Base-by-base conservation (phyloP, 1,139 yeast species). In the Blastobotrys aristatus region DNA sequence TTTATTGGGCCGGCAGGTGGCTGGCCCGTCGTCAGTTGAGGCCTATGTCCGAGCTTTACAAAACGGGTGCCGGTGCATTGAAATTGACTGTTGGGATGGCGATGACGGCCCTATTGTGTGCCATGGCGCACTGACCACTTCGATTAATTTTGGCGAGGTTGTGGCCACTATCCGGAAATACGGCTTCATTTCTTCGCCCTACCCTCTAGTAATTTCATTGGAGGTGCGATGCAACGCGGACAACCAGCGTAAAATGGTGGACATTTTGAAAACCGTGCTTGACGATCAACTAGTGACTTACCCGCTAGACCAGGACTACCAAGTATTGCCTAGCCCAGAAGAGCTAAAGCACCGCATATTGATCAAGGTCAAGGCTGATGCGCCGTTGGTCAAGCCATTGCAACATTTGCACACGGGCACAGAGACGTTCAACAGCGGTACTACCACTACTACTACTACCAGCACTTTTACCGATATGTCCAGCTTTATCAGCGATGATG, bases 11-110 rank as follows among this genome's bases (percentile, higher is more conserved):
- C 74, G 95, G 31, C 98, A 94, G 61, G 76, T 88, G n/a, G 95
- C 82, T 1, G 96, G 94, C n/a, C 80, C 77, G 14, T 86, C 97
- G 0, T 85, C 96, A 0, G 79, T 88, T 1, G 97, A 92, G 60
- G 96, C 95, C 0, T 94, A 92, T 57, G 82, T 88, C n/a, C 76
- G 84, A 46, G 95, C 88, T 0, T 68, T 94, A 44, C 96, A 89
- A 59, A 77, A 89, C 49, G 97, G 98, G 1, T 92, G 97, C 58
- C 72, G 96, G 42, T 89, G 97, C 56, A 74, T 94, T 20, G 99
- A 94, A 60, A 80, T 94, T 37, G 99, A 94, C 65, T 75, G 94
- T 20, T 94, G 98, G 98, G 96, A 92, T 67, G 94, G 95, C 8
- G 74, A 72, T 22, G 57, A 59, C n/a, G 88, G 83, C 2, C 98